These are phyloP conservation scores for Desmodesmus armatus DNA, from an alignment of 139 green algal species.

Conservation along the genomic window DNA sequence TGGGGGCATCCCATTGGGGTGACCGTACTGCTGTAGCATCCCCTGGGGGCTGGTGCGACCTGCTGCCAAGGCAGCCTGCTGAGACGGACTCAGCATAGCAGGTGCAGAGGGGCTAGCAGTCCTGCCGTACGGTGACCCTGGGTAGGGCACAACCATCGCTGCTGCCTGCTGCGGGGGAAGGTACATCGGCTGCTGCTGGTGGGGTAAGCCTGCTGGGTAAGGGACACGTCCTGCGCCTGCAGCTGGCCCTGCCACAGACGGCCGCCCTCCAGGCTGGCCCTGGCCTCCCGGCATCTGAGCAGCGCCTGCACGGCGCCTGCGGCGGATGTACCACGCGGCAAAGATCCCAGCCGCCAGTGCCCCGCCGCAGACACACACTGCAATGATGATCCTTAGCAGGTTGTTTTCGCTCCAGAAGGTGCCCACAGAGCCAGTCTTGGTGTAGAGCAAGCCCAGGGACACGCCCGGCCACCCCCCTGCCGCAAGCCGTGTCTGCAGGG, in stretches of 20 bases:
- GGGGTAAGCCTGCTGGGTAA: background rate
- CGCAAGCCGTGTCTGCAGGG: background rate
- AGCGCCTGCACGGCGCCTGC: background rate
- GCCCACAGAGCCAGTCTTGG: background rate
- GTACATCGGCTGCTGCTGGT: too few relatives aligned
- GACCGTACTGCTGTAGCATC: too few relatives aligned
- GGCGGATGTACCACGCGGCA: background rate
- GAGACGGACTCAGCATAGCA: too few relatives aligned
- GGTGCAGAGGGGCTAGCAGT: too few relatives aligned
- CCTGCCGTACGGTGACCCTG: too few relatives aligned
- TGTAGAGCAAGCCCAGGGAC: background rate
- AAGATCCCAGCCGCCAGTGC: background rate
- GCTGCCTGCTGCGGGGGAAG: too few relatives aligned
- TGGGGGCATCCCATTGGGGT: too few relatives aligned
- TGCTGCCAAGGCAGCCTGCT: background rate
- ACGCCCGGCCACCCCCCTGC: conserved; percentile 11
- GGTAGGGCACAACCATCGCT: too few relatives aligned
- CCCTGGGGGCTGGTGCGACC: too few relatives aligned
- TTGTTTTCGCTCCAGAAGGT: background rate
- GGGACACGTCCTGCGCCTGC: background rate
- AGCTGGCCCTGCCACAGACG: background rate
- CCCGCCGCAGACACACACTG: background rate
- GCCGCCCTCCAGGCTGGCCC: background rate
- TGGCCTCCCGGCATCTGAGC: conserved; percentile 4
- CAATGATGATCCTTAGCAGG: conserved; percentile 1